These are phyloP conservation scores for Phytophthora quininea DNA, from an alignment of 352 stramenopile genomes.

Conservation along the genomic window DNA sequence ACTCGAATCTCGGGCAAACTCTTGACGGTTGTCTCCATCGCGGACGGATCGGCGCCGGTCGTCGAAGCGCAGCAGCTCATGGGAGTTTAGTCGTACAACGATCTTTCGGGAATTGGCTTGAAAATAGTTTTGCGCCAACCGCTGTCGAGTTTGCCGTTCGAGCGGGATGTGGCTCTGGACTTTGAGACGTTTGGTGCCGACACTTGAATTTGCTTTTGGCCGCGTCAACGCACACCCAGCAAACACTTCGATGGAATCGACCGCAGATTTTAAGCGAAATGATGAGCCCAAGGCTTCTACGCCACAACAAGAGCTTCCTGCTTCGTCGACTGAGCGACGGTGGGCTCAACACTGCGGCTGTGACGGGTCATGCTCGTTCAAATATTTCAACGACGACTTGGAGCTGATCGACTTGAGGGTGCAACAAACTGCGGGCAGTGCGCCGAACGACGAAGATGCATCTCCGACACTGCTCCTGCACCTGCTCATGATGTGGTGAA, in stretches of 20 bases:
- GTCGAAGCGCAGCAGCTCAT: neutral
- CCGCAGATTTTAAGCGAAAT: neutral
- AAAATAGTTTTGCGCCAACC: conserved; percentile 6
- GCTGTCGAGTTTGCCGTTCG: conserved; percentile 10
- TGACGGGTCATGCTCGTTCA: conserved; percentile 27
- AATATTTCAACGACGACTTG: conserved; percentile 33
- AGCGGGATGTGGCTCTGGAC: conserved; percentile 8
- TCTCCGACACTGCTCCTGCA: conserved; percentile 19
- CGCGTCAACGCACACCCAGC: conserved; percentile 1
- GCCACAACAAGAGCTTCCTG: neutral
- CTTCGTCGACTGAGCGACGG: conserved; percentile 3
- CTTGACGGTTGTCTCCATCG: conserved; percentile 30
- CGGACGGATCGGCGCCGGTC: neutral
- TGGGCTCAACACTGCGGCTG: conserved; percentile 34
- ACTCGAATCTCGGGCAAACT: conserved; percentile 20
- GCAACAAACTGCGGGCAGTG: neutral
- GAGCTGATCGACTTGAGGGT: conserved; percentile 23
- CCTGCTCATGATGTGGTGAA: conserved; percentile 28
- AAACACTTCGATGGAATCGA: conserved; percentile 6
- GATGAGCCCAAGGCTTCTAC: neutral
- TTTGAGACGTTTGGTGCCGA: neutral
- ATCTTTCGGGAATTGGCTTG: conserved; percentile 2
- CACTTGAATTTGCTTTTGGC: conserved; percentile 19
- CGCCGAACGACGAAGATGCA: neutral
- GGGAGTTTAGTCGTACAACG: conserved; percentile 3